Base-by-base conservation (phyloP, 1,284 basidiomycete genomes). In the Lignosus rhinocerotis region DNA sequence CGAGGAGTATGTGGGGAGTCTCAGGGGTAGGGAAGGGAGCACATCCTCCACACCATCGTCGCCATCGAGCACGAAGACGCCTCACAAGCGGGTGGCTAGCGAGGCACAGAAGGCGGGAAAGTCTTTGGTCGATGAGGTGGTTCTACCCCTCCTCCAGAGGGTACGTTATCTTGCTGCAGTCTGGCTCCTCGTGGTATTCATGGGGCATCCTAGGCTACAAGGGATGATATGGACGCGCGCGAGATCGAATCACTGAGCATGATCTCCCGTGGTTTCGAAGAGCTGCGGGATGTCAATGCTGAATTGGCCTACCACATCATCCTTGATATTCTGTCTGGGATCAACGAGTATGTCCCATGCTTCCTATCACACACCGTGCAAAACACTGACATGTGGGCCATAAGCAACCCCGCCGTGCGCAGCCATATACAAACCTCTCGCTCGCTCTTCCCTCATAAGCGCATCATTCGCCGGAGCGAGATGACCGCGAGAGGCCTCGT, bases 241-340 rank as follows among this genome's bases (percentile, higher is more conserved):
- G 92, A 96, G 66, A 88, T 94, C 8, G 94, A 97, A 71, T 89
- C 93, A 14, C 74, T 98, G 50, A 92, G 90, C 71, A 92, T 95
- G 86, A 83, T 98, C 47, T 85, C 91, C 44, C 82, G 93, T 60
- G 96, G 96, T 0, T 97, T 98, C 72, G 77, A 84, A 51, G 93
- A 95, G 68, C 79, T 98, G 30, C 87, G 86, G 59, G 84, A 88
- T 30, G 83, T 85, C 31, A 94, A 96, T 67, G 85, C 95, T 0
- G 86, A 89, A 58, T 78, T 96, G 12, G 90, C 92, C 0, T 96
- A 96, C 72, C 87, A 86, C 60, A 78, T 96, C 52, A 84, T 98
- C 45, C 84, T 95, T 51, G 94, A 97, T 67, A 84, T 98, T 51
- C 78, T 98, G n/a, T 82, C 88, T 30, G 93, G 92, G 25, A 92